These are phyloP conservation scores for Isoetes taiwanensis DNA, from an alignment of 75 land plant species.

Conservation along the genomic window DNA sequence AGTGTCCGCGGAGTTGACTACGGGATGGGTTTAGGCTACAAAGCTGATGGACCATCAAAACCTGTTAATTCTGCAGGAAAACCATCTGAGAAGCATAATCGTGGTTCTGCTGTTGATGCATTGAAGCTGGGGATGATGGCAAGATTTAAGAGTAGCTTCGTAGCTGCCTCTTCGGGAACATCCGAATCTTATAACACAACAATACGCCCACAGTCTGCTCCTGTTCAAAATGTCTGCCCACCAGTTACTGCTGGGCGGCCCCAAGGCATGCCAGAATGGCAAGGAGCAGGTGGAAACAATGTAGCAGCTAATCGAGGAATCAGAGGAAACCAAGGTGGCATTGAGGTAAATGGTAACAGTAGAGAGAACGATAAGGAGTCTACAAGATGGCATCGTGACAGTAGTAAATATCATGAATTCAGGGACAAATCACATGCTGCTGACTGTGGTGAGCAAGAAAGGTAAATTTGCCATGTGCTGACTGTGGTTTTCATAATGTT, in stretches of 20 bases:
- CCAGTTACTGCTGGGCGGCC: conserved; percentile 11
- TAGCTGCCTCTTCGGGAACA: conserved; percentile 66
- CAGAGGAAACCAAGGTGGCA: conserved; percentile 39
- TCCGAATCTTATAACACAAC: too few relatives aligned
- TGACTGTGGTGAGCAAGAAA: too few relatives aligned
- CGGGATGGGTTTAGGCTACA: conserved; percentile 93
- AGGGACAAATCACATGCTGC: too few relatives aligned
- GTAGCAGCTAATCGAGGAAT: background rate
- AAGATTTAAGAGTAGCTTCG: conserved; percentile 78
- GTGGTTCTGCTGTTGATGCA: conserved; percentile 63
- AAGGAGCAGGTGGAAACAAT: background rate
- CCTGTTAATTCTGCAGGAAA: conserved; percentile 12
- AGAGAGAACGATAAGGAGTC: too few relatives aligned
- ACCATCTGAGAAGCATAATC: conserved; percentile 17
- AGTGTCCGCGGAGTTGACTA: conserved; percentile 95
- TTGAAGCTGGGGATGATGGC: conserved; percentile 80
- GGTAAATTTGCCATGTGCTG: too few relatives aligned
- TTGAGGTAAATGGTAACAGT: conserved; percentile 43
- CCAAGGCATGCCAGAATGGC: conserved; percentile 14
- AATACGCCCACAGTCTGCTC: too few relatives aligned
- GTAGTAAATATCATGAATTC: too few relatives aligned
- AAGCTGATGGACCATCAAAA: conserved; percentile 28
- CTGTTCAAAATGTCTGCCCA: conserved; percentile 11
- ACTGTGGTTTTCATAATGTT: too few relatives aligned
- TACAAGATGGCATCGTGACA: too few relatives aligned